Conservation (phyloP, 75 land plant species). For the Pinus tabuliformis region DNA sequence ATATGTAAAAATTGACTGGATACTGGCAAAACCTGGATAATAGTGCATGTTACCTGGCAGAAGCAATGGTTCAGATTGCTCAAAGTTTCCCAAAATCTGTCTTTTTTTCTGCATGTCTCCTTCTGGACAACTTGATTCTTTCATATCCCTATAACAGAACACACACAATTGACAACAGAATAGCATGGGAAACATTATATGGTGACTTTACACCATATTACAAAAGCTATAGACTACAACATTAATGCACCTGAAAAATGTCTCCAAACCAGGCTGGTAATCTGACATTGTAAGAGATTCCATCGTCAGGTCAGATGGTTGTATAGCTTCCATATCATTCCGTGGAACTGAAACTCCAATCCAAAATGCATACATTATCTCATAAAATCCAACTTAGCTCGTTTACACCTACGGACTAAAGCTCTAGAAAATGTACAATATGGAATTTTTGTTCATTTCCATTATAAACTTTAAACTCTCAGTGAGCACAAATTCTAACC, state of each 20-base stretch:
- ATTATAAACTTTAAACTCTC: neutral
- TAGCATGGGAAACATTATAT: neutral
- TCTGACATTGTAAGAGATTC: neutral
- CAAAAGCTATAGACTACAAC: neutral
- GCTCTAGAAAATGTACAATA: neutral
- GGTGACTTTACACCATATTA: neutral
- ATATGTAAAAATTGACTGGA: neutral
- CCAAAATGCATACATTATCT: neutral
- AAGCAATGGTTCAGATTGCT: conserved; percentile 7
- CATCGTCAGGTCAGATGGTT: neutral
- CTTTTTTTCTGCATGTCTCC: neutral
- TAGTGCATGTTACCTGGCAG: neutral
- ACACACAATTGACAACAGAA: neutral
- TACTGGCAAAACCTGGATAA: neutral
- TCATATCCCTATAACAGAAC: conserved; percentile 1
- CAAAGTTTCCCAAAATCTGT: neutral
- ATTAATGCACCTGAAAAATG: neutral
- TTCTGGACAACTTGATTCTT: neutral
- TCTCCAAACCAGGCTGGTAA: conserved; percentile 1
- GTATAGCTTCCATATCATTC: neutral
- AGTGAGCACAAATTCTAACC: neutral
- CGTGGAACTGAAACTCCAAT: neutral
- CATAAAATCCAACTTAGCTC: neutral
- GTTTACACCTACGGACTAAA: neutral
- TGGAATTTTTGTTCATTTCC: neutral